Base-by-base conservation (phyloP, 192 early-diverging fungal genomes). In the Cetraspora pellucida region DNA sequence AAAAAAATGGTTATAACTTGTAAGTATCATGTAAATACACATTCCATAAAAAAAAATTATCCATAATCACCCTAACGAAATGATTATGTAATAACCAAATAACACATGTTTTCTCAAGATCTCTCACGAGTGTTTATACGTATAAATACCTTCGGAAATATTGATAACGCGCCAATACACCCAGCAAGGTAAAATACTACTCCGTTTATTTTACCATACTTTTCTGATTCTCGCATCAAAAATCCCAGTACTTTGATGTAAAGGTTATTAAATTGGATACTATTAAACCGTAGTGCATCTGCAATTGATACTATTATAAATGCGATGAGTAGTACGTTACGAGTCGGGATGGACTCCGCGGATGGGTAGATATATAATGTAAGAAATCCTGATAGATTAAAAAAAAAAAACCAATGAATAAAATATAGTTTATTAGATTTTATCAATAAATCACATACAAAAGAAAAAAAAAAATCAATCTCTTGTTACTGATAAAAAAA, bases 211-310 rank as follows among this genome's bases (percentile, higher is more conserved):
- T 74, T 78, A 46, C 49, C 61, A 1, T 46, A 31, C 13, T 84
- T 77, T 66, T 86, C 85, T n/a, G 59, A 69, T 54, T 82, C 77
- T n/a, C 85, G 50, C 85, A 86, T 86, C 54, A 86, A 54, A 21
- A 80, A 79, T 37, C 85, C 85, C 14, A 84, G 52, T 19, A 79
- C 14, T 27, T 66, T 66, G 17, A 84, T 75, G 25, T 84, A 86
- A 10, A 81, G 17, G 3, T 54, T 44, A 72, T 86, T 86, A 58
- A 86, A 80, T 71, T 61, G 63, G 64, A 64, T 25, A 27, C 55
- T 82, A 11, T 55, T 57, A 21, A 86, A 86, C 27, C 85, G 73
- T n/a, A 86, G 30, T n/a, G 78, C 21, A 67, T 86, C 85, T 21
- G 65, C 77, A 30, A 79, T 64, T 9, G 69, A 19, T 10, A 78